A percentile compares a stretch with the other conserved stretches of the same genome.
Conservation (phyloP, 2,329 filamentous ascomycete genomes). For the Cyphellophora europaea region DNA sequence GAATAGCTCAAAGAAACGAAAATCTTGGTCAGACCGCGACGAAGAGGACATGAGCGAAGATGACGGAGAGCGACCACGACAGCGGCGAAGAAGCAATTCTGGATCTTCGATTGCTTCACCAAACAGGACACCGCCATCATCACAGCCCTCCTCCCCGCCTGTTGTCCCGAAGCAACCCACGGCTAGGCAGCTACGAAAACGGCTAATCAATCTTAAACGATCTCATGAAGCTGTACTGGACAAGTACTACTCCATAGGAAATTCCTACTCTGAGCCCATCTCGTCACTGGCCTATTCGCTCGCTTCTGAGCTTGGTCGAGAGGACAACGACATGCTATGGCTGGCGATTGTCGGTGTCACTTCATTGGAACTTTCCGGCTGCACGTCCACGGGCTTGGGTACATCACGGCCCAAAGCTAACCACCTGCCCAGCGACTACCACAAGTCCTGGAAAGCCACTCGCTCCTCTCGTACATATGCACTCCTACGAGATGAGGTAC, state of each 20-base stretch:
- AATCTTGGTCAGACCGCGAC: slow-evolving; percentile 65
- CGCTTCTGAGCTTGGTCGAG: slow-evolving; percentile 85
- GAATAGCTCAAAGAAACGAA: slow-evolving; percentile 55
- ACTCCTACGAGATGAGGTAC: slow-evolving; percentile 83
- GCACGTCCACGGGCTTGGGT: slow-evolving; percentile 71
- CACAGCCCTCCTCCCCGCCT: slow-evolving; percentile 33
- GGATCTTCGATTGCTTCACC: slow-evolving; percentile 32
- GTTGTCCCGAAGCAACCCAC: slow-evolving; percentile 52
- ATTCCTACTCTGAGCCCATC: slow-evolving; percentile 89
- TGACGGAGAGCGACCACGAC: slow-evolving; percentile 65
- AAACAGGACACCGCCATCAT: slow-evolving; percentile 34
- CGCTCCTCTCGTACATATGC: slow-evolving; percentile 77
- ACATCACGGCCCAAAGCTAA: slow-evolving; percentile 29
- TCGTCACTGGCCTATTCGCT: slow-evolving; percentile 91
- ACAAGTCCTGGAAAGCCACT: slow-evolving; percentile 16
- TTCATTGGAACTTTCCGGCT: slow-evolving; percentile 85
- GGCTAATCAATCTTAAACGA: slow-evolving; percentile 63
- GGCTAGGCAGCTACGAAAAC: slow-evolving; percentile 60
- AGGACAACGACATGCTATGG: slow-evolving; percentile 96
- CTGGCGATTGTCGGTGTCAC: slow-evolving; percentile 87
- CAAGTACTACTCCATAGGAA: slow-evolving; percentile 76
- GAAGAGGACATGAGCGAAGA: slow-evolving; percentile 54
- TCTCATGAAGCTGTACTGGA: slow-evolving; percentile 70
- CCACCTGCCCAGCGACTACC: slow-evolving; percentile 37
- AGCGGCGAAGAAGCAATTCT: slow-evolving; percentile 79